Evolutionary conservation across 345 rosid species (phyloP), one percentile per base, ranked within the genome.

Genomic region (Eucalyptus grandis): DNA sequence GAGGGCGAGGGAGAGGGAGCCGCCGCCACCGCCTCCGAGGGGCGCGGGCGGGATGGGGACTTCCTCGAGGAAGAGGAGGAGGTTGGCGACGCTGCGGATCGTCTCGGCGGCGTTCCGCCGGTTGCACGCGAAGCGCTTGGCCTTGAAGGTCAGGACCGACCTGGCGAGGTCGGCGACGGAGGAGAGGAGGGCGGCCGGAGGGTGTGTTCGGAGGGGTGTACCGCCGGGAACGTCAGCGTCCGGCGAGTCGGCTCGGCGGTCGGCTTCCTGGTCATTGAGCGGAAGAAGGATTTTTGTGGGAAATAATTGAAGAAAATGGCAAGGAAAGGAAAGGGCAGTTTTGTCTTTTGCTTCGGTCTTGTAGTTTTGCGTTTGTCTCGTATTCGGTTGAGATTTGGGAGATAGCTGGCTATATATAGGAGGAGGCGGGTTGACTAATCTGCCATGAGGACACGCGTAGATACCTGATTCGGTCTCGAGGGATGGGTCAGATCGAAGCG

Each of bases 191-290:
- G 95, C 93, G 31, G 89, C 31, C 49, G 92, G 93, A 12, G 96
- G 49, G 94, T 89, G 1, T 92, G 90, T 9, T 94, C 94, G 86
- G 94, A 94, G 8, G 97, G 97, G 88, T 89, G 91, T 14, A 96
- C 95, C 54, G 95, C 96, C 94, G 97, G 98, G 89, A 86, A 95
- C 1, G 95, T 89, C 1, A 96, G 92, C 53, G 95, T 88, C 97
- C 97, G 98, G 88, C 96, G 98, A 89, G 11, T 49, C 31, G 93
- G 90, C 44, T 91, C 91, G 89, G 87, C 22, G 27, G 27, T 37
- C 46, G 82, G 46, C 46, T 10, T 72, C 44, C 21, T 19, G 82
- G 46, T 5, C 65, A 86, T 31, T 4, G 24, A 19, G 22, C 37
- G 26, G 51, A n/a, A 43, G 19, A 37, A 56, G 17, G 14, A 56